Evolutionary conservation across 768 basidiomycete genomes (phyloP), one percentile per base, ranked within the genome.

Genomic region (Podaxis sp.): DNA sequence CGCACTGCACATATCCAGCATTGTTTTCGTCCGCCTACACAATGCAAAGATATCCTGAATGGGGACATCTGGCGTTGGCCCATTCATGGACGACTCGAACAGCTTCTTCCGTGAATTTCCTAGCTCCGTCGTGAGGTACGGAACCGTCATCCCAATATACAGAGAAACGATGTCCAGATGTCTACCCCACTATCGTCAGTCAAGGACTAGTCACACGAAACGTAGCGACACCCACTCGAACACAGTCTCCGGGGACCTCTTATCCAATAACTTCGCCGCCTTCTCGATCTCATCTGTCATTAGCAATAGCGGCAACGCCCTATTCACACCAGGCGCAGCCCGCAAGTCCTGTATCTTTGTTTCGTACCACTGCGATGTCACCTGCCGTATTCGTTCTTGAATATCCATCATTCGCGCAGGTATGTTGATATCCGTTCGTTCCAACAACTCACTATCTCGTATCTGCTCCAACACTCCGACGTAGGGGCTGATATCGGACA

Each of bases 251-350:
- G 88, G 86, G 76, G 96, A 99, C 63, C 89, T 85, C 73, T 95
- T 94, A 73, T 95, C 91, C 38, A 96, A 80, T 26, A 82, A 76
- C 74, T 95, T 95, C 17, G 91, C 86, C 39, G 81, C 77, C 73
- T 94, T 96, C 80, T 96, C 93, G 1, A 97, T 76, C 76, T 96
- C 96, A 53, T 91, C 89, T 3, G 92, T 93, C 84, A 96, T 86
- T 28, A 91, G 74, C 30, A 96, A 75, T 40, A 96, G 76, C 1
- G 94, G 93, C 40, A 93, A 75, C 0, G 94, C 92, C 46, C 88
- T 81, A 69, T 95, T 94, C 12, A 90, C 88, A 1, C 92, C 92
- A 3, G 90, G 90, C 4, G 86, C 77, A 2, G 84, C 75, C 66
- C 86, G 85, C 68, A 91, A 78, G 67, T 88, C 86, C 46, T 82